phyloP scores from a whole-genome alignment of 2,329 filamentous ascomycete genomes.

The Amylocarpus encephaloides region DNA sequence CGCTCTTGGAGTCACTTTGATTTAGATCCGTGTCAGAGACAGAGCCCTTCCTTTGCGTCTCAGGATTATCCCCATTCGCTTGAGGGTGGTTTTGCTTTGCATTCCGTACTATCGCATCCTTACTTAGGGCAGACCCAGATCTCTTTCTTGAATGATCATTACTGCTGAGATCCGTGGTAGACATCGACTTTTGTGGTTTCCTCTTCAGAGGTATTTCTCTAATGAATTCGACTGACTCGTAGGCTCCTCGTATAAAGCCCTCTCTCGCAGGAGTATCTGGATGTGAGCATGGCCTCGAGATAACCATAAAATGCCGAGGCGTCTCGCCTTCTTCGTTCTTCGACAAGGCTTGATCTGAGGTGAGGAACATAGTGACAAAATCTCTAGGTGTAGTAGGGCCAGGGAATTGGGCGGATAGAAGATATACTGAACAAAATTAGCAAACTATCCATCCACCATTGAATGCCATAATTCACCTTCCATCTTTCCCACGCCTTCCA shows the following conservation, averaged over 20 bases:
- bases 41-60: constrained; percentile 8
- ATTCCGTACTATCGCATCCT: constrained; percentile 40
- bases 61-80: constrained; percentile 8
- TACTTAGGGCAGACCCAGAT: constrained; percentile 31
- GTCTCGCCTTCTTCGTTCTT: constrained; percentile 25
- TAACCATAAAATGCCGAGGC: constrained; percentile 72
- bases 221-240: constrained; percentile 89
- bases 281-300: constrained; percentile 79
- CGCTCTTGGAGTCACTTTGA: constrained; percentile 12
- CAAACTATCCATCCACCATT: background rate
- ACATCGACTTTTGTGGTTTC: constrained; percentile 37
- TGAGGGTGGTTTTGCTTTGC: constrained; percentile 27
- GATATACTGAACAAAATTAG: constrained; percentile 54
- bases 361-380: constrained; percentile 75
- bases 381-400: constrained; percentile 83
- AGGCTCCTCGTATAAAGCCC: constrained; percentile 76
- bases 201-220: constrained; percentile 64
- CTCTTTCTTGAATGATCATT: constrained; percentile 26
- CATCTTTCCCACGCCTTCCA: constrained; percentile 54
- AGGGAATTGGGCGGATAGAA: constrained; percentile 83
- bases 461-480: constrained; percentile 42
- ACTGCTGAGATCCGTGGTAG: constrained; percentile 38
- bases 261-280: constrained; percentile 61
- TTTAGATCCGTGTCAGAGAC: constrained; percentile 17
- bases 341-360: constrained; percentile 40